Conservation (phyloP, 495 filamentous ascomycete species). For the Parathielavia hyrcaniae region DNA sequence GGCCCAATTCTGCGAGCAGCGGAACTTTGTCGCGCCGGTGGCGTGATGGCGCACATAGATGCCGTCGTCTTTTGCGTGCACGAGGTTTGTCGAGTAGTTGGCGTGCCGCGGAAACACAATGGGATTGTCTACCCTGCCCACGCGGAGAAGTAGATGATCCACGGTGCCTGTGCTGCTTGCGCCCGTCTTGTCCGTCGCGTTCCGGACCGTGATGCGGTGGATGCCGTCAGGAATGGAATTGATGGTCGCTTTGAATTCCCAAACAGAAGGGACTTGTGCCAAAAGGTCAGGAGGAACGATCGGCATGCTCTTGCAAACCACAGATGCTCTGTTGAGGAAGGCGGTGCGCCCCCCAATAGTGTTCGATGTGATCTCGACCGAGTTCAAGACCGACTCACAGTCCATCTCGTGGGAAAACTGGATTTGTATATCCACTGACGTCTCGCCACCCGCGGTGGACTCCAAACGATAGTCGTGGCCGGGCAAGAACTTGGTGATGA, state of each 20-base stretch:
- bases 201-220: constrained; percentile 57
- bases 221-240: constrained; percentile 45
- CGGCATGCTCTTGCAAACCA: constrained; percentile 18
- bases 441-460: constrained; percentile 30
- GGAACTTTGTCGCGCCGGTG: constrained; percentile 56
- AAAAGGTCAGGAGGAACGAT: constrained; percentile 18
- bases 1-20: constrained; percentile 59
- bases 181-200: constrained; percentile 43
- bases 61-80: constrained; percentile 35
- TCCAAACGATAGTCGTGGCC: constrained; percentile 56
- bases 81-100: constrained; percentile 52
- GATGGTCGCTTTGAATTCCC: constrained; percentile 49
- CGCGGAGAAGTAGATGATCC: constrained; percentile 47
- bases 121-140: constrained; percentile 45
- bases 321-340: constrained; percentile 18
- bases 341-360: constrained; percentile 34
- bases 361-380: constrained; percentile 41
- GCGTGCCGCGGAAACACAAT: constrained; percentile 53
- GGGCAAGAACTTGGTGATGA: constrained; percentile 58
- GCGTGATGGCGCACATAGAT: constrained; percentile 55
- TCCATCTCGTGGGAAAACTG: constrained; percentile 61
- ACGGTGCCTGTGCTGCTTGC: constrained; percentile 24
- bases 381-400: constrained; percentile 44
- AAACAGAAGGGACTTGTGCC: constrained; percentile 49
- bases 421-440: constrained; percentile 46